These are phyloP conservation scores for Alternaria tenuissima DNA, from an alignment of 2,329 filamentous ascomycete species.

Conservation along the genomic window DNA sequence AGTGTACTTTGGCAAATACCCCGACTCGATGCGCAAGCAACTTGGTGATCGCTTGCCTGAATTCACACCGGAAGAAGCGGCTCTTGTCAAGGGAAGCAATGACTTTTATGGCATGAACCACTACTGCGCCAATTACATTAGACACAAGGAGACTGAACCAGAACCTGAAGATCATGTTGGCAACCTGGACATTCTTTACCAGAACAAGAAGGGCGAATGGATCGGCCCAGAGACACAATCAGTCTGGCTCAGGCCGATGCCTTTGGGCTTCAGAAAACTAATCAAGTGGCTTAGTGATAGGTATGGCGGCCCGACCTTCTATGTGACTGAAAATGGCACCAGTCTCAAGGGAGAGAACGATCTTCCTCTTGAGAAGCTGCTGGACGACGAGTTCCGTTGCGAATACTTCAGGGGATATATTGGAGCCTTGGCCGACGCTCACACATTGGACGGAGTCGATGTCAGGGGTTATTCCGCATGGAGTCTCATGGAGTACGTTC, in stretches of 20 bases:
- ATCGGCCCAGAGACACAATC: conserved; percentile 86
- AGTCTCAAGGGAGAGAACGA: conserved; percentile 85
- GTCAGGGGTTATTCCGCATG: conserved; percentile 84
- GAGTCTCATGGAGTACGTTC: conserved; percentile 79
- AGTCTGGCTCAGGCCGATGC: conserved; percentile 79
- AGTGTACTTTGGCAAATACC: conserved; percentile 85
- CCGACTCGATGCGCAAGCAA: conserved; percentile 82
- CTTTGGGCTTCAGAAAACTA: conserved; percentile 78
- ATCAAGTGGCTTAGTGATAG: conserved; percentile 67
- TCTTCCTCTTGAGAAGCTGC: conserved; percentile 71
- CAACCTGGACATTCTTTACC: conserved; percentile 75
- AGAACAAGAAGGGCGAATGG: conserved; percentile 74
- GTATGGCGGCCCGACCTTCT: conserved; percentile 79
- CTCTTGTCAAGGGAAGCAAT: conserved; percentile 83
- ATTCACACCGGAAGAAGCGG: conserved; percentile 75
- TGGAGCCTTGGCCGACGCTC: conserved; percentile 76
- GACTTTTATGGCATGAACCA: conserved; percentile 97
- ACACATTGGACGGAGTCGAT: conserved; percentile 75
- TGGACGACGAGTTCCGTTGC: conserved; percentile 82
- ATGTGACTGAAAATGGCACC: conserved; percentile 89
- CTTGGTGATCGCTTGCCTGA: conserved; percentile 78
- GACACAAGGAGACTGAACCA: conserved; percentile 70
- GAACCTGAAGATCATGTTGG: conserved; percentile 74
- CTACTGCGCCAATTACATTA: conserved; percentile 89
- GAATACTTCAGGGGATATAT: conserved; percentile 83